Conservation (phyloP, 106 monocot species). For the Chionographis japonica region DNA sequence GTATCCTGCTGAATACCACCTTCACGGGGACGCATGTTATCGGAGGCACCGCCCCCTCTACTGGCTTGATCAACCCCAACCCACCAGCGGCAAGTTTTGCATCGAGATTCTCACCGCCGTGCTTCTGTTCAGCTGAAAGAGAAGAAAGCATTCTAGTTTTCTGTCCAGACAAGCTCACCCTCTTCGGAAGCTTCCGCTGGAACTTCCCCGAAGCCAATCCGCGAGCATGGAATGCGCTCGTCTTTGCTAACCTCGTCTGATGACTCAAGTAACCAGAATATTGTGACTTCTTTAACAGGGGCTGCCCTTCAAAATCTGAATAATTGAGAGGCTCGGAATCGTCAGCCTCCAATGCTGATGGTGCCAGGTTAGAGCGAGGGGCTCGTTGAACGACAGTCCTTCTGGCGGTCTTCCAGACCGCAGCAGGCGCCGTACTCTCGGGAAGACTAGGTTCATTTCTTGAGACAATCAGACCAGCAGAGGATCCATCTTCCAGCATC, state of each 20-base stretch:
- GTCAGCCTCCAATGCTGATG: slow-evolving; percentile 37
- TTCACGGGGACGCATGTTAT: slow-evolving; percentile 25
- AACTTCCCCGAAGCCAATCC: slow-evolving; percentile 1
- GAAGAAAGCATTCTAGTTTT: slow-evolving; percentile 22
- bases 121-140: slow-evolving; percentile 14
- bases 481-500: slow-evolving; percentile 65
- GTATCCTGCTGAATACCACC: slow-evolving; percentile 24
- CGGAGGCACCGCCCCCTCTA: slow-evolving; percentile 5
- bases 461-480: slow-evolving; percentile 25
- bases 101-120: not conserved
- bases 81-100: not conserved
- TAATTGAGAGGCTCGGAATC: slow-evolving; percentile 18
- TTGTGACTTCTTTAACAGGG: slow-evolving; percentile 12
- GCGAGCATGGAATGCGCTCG: not conserved
- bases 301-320: slow-evolving; percentile 30
- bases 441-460: slow-evolving; percentile 22
- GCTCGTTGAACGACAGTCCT: slow-evolving; percentile 73
- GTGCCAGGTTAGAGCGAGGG: slow-evolving; percentile 48
- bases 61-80: slow-evolving; percentile 11
- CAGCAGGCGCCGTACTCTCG: slow-evolving; percentile 30
- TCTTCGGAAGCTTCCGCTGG: slow-evolving; percentile 12
- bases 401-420: slow-evolving; percentile 71
- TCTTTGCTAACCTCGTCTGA: slow-evolving; percentile 10
- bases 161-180: slow-evolving; percentile 16
- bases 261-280: slow-evolving; percentile 1